A percentile compares a stretch with the other conserved stretches of the same genome.
Conservation (phyloP, 2,329 filamentous ascomycete genomes). For the Botrytis pseudocinerea region DNA sequence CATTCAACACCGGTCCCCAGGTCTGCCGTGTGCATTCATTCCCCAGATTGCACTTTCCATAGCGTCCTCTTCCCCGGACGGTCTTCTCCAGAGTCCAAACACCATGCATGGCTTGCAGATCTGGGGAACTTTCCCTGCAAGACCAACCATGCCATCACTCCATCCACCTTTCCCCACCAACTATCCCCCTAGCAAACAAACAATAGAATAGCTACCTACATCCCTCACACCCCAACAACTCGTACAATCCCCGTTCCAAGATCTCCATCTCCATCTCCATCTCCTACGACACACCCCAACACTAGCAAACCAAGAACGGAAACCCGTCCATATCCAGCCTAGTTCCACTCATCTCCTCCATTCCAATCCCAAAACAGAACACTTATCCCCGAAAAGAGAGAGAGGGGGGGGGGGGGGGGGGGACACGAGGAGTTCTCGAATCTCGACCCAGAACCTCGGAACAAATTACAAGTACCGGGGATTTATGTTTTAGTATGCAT, state of each 20-base stretch:
- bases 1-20: neutral
- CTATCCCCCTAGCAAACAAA: neutral
- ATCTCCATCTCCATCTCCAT: neutral
- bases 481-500: neutral
- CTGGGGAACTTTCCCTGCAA: neutral
- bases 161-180: neutral
- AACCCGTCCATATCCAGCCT: neutral
- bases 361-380: neutral
- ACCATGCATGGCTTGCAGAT: neutral
- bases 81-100: neutral
- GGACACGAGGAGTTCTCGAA: neutral
- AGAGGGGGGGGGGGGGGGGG: too few species aligned
- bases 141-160: neutral
- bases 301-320: neutral
- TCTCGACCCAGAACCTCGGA: neutral
- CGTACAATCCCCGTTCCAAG: neutral
- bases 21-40: neutral
- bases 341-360: neutral
- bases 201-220: neutral
- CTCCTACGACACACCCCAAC: neutral
- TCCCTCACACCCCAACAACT: neutral
- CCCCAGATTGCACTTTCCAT: neutral
- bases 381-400: neutral
- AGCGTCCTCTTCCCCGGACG: neutral
- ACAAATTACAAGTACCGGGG: neutral